These are phyloP conservation scores for Elsinoe ampelina DNA, from an alignment of 2,329 filamentous ascomycete genomes.

Conservation along the genomic window DNA sequence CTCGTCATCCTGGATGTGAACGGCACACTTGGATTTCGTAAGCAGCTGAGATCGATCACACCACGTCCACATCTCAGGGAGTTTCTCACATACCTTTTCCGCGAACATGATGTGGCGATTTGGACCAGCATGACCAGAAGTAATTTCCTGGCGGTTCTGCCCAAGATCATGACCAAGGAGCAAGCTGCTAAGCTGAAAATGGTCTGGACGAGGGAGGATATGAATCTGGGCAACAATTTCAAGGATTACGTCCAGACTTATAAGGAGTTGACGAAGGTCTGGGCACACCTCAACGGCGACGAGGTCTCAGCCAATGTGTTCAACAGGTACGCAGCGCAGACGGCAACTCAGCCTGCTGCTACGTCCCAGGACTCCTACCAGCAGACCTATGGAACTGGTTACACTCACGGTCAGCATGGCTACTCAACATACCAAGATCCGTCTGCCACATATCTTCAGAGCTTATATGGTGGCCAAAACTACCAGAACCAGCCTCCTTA, in stretches of 20 bases:
- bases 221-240: conserved; percentile 61
- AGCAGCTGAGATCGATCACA: conserved; percentile 21
- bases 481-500: neutral
- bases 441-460: neutral
- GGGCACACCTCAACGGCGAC: conserved; percentile 39
- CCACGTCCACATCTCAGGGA: conserved; percentile 55
- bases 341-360: too few species aligned
- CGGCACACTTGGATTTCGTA: conserved; percentile 72
- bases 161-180: conserved; percentile 49
- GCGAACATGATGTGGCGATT: conserved; percentile 69
- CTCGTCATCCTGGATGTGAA: conserved; percentile 89
- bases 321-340: too few species aligned
- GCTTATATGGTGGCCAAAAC: neutral
- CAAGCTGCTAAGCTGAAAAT: conserved; percentile 52
- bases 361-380: too few species aligned
- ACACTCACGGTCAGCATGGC: too few species aligned
- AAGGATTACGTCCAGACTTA: conserved; percentile 70
- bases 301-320: too few species aligned
- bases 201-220: conserved; percentile 68
- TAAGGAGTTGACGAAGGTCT: conserved; percentile 69
- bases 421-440: too few species aligned
- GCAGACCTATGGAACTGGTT: too few species aligned
- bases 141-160: conserved; percentile 63
- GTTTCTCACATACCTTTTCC: conserved; percentile 67
- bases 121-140: conserved; percentile 77